phyloP scores from a whole-genome alignment of 495 filamentous ascomycete genomes.

The Penicillium flavigenum region DNA sequence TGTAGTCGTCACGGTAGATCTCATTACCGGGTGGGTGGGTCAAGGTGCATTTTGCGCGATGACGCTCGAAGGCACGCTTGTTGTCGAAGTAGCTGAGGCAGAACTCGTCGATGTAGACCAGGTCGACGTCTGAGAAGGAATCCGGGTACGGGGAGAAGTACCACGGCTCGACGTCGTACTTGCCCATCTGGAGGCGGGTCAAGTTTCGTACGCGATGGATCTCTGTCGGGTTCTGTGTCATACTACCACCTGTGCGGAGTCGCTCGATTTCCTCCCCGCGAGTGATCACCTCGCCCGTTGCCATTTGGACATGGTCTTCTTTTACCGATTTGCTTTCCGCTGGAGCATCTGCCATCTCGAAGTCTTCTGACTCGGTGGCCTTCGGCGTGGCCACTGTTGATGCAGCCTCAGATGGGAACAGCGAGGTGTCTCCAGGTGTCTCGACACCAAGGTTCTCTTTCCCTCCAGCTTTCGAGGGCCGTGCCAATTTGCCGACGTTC shows the following conservation, averaged over 20 bases:
- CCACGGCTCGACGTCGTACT: conserved; percentile 91
- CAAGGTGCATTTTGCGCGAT: conserved; percentile 87
- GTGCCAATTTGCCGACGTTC: conserved; percentile 46
- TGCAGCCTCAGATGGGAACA: conserved; percentile 50
- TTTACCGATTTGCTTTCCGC: conserved; percentile 44
- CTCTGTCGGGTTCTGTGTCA: conserved; percentile 98
- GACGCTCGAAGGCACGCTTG: conserved; percentile 73
- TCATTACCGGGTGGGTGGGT: conserved; percentile 95
- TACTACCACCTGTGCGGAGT: conserved; percentile 86
- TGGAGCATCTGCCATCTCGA: conserved; percentile 62
- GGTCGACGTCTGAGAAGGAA: conserved; percentile 77
- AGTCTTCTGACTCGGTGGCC: conserved; percentile 54
- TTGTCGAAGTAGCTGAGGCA: conserved; percentile 89
- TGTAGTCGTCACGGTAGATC: conserved; percentile 91
- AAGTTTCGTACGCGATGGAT: conserved; percentile 95
- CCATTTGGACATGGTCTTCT: conserved; percentile 38
- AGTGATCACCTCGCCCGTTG: conserved; percentile 56
- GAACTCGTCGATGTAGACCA: conserved; percentile 97
- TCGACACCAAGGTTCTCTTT: conserved; percentile 58
- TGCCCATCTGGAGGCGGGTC: conserved; percentile 87
- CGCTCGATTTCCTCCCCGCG: conserved; percentile 95
- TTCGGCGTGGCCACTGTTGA: conserved; percentile 55
- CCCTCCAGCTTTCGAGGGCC: conserved; percentile 58
- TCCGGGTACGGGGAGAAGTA: conserved; percentile 98
- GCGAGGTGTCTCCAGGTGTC: conserved; percentile 36